phyloP scores from a whole-genome alignment of 441 rosid genomes.

The Omphalea diandra region DNA sequence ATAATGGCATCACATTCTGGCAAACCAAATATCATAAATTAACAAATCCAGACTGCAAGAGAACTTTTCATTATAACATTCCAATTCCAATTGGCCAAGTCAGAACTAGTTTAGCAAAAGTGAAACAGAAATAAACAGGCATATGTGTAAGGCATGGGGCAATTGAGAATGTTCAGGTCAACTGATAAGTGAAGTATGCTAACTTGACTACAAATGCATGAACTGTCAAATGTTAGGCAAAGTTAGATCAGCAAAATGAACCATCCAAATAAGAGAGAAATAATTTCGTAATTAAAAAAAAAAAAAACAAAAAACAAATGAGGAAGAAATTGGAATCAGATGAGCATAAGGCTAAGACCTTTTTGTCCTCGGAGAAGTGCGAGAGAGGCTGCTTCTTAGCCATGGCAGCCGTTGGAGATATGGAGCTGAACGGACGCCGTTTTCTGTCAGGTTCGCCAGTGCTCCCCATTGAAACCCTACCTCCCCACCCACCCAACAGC shows the following conservation, averaged over 20 bases:
- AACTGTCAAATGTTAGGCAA: neutral
- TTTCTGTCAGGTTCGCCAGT: constrained; percentile 93
- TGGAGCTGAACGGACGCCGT: constrained; percentile 75
- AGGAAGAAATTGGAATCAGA: neutral
- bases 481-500: constrained; percentile 25
- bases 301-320: neutral
- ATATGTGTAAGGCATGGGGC: neutral
- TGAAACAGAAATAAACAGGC: neutral
- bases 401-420: constrained; percentile 72
- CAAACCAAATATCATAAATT: neutral
- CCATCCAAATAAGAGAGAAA: neutral
- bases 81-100: neutral
- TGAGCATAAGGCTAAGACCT: constrained; percentile 33
- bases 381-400: constrained; percentile 72
- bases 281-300: neutral
- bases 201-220: neutral
- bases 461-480: constrained; percentile 88
- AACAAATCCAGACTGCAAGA: neutral
- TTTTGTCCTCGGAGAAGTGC: constrained; percentile 80
- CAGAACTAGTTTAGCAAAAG: neutral
- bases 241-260: neutral
- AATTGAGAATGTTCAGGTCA: neutral
- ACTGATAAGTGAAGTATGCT: neutral
- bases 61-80: neutral
- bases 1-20: neutral